A percentile compares a stretch with the other conserved stretches of the same genome.
Evolutionary conservation across 2,329 filamentous ascomycete genomes (phyloP).

Genomic region (Lasiodiplodia gonubiensis): DNA sequence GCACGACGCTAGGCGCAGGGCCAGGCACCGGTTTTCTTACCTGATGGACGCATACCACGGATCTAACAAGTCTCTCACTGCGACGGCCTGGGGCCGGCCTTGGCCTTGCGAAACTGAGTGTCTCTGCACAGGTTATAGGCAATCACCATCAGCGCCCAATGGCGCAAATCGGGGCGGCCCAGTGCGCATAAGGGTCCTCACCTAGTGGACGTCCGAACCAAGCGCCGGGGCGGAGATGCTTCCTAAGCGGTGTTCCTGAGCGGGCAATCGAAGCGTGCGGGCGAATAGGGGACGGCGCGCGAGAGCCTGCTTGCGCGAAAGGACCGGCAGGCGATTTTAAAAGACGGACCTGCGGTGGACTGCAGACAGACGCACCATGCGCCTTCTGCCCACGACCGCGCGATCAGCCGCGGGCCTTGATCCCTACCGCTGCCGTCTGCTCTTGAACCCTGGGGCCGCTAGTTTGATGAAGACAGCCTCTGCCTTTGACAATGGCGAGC

Average conservation of each 20-base stretch:
- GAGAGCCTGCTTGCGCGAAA: conserved; percentile 4
- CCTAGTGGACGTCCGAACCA: conserved; percentile 13
- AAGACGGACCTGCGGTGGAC: conserved; percentile 3
- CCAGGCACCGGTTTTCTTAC: conserved; percentile 26
- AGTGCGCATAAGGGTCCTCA: conserved; percentile 26
- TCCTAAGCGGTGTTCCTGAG: conserved; percentile 19
- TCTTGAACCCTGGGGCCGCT: conserved; percentile 22
- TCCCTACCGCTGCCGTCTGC: neutral
- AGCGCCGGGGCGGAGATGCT: conserved; percentile 23
- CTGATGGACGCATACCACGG: conserved; percentile 21
- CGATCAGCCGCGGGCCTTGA: neutral
- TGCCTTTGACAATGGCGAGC: conserved; percentile 11
- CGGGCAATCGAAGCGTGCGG: conserved; percentile 16
- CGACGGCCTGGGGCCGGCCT: conserved; percentile 14
- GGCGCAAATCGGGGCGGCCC: conserved; percentile 13
- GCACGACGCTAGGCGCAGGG: conserved; percentile 22
- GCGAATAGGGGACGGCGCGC: conserved; percentile 3
- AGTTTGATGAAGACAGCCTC: conserved; percentile 21
- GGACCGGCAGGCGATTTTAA: conserved; percentile 8
- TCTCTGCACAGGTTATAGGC: conserved; percentile 3
- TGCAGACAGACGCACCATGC: neutral
- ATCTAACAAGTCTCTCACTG: neutral
- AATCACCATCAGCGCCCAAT: conserved; percentile 25
- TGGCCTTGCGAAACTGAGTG: neutral
- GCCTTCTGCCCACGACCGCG: conserved; percentile 5